Conservation (phyloP, 805 yeast species). For the Candida quercuum region DNA sequence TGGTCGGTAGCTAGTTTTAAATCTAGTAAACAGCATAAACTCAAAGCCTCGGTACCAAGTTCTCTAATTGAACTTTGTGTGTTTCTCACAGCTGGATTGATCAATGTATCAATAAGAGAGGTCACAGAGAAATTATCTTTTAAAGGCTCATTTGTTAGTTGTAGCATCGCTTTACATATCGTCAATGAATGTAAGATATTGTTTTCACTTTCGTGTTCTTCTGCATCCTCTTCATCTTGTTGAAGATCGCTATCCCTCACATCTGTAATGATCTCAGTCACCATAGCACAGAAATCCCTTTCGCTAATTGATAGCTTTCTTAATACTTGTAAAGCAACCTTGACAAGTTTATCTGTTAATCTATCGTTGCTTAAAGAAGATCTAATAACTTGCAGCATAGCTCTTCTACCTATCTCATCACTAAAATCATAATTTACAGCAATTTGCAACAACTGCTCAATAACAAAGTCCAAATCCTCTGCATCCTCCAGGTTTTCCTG, state of each 20-base stretch:
- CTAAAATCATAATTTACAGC: constrained; percentile 75
- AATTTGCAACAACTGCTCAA: constrained; percentile 65
- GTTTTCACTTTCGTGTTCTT: constrained; percentile 27
- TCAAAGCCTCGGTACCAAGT: constrained; percentile 70
- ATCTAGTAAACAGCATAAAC: constrained; percentile 74
- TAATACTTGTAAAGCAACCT: constrained; percentile 58
- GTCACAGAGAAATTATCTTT: constrained; percentile 59
- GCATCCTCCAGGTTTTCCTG: constrained; percentile 32
- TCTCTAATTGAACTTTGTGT: constrained; percentile 49
- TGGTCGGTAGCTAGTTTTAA: constrained; percentile 58
- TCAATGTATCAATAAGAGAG: constrained; percentile 68
- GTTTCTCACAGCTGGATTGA: constrained; percentile 71
- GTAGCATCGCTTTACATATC: constrained; percentile 65
- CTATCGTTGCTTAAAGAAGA: constrained; percentile 53
- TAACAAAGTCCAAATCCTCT: constrained; percentile 62
- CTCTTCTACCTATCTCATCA: constrained; percentile 87
- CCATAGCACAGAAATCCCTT: constrained; percentile 77
- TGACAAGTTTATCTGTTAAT: constrained; percentile 48
- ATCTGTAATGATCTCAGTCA: constrained; percentile 83
- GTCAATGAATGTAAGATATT: constrained; percentile 58
- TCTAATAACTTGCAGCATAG: constrained; percentile 57
- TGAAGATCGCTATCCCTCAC: constrained; percentile 53
- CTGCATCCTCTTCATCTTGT: constrained; percentile 24
- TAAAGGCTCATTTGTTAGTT: constrained; percentile 58
- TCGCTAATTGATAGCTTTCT: constrained; percentile 71